These are phyloP conservation scores for Pseudisothecium myosuroides DNA, from an alignment of 225 moss, liverwort and hornwort species.

Conservation along the genomic window DNA sequence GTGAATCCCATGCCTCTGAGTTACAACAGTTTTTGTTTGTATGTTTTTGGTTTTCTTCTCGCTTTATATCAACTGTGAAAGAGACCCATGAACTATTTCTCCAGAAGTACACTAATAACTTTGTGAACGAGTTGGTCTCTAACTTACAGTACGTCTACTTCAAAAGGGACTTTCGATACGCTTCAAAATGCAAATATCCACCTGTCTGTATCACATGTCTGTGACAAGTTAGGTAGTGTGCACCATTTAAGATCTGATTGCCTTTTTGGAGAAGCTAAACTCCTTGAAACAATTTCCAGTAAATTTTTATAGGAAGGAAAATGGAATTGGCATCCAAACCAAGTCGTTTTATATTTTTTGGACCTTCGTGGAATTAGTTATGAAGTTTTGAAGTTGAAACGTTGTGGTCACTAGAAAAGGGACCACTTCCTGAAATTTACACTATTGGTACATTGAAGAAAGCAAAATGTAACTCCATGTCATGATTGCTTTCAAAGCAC, in stretches of 20 bases:
- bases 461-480: too few species aligned
- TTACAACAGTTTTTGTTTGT: not conserved
- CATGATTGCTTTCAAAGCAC: too few species aligned
- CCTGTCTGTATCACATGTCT: not conserved
- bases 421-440: not conserved
- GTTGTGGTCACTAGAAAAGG: fast-evolving
- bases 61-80: too few species aligned
- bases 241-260: not conserved
- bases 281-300: not conserved
- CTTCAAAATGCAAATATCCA: not conserved
- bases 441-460: not conserved
- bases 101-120: not conserved
- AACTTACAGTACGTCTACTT: not conserved
- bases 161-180: not conserved
- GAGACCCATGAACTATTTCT: not conserved
- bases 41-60: not conserved
- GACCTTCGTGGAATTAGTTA: not conserved
- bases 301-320: fast-evolving
- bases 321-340: not conserved
- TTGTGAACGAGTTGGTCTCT: not conserved
- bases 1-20: not conserved
- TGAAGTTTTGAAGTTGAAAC: not conserved
- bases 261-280: not conserved
- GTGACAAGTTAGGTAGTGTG: too few species aligned
- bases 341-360: too few species aligned